Evolutionary conservation across 768 basidiomycete genomes (phyloP), one percentile per base, ranked within the genome.

Genomic region (Exsudoporus frostii): DNA sequence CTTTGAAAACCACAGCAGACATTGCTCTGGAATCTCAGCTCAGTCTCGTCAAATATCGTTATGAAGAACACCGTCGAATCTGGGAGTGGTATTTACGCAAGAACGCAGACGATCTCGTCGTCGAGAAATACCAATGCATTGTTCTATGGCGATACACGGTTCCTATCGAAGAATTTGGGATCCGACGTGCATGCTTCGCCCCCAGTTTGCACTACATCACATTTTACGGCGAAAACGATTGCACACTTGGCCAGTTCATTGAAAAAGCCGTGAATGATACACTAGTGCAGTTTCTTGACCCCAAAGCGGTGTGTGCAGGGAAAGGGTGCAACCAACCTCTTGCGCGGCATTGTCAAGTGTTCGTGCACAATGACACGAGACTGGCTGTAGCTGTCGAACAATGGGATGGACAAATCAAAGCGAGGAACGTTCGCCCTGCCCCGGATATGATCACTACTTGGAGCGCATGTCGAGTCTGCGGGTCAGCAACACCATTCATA

Each of bases 41-140:
- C 37, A 80, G 79, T 43, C 74, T 83, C 34, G 72, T 90, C 36
- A 85, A 88, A 65, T 86, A 85, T 77, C 85, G 86, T 58, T 90
- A 94, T 51, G 86, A 88, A 59, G 92, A 96, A 60, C 88, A 92
- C 57, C 81, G 88, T 34, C 85, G 90, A 39, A 82, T 96, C 27
- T 98, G 95, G 94, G 90, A 93, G 62, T 97, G 93, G 94, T 96
- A 96, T 65, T 74, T 90, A 11, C 82, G 90, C 45, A 90, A 92
- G 71, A 92, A 94, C 65, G 65, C 74, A 13, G 90, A 93, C 63
- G 88, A 91, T 63, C 87, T 98, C 61, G 81, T 90, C 34, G 90
- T 95, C 38, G 92, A 93, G 67, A 91, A 93, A 66, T 97, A 95
- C 62, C 97, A 98, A 65, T 84, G 86, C 63, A 87, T 98, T 66